phyloP scores from a whole-genome alignment of 1,284 basidiomycete genomes.

The Ceratobasidium papillatum region DNA sequence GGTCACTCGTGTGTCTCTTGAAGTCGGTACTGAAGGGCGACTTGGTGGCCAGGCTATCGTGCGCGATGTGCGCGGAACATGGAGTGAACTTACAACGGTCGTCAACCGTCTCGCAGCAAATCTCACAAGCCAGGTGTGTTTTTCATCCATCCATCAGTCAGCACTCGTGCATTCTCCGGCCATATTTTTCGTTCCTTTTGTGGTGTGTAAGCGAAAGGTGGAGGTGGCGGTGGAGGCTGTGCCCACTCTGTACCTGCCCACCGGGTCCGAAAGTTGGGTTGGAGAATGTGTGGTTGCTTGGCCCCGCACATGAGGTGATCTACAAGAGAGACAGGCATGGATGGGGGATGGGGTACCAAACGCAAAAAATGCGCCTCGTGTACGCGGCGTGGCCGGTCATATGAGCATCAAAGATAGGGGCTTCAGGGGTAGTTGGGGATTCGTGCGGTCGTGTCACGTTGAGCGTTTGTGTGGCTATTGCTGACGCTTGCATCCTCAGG shows the following conservation, averaged over 20 bases:
- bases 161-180: background rate
- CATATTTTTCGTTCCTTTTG: constrained; percentile 1
- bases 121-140: constrained; percentile 78
- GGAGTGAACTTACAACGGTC: constrained; percentile 88
- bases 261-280: background rate
- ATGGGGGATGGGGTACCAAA: background rate
- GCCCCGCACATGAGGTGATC: background rate
- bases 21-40: constrained; percentile 94
- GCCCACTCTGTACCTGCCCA: background rate
- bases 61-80: constrained; percentile 91
- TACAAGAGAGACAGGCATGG: background rate
- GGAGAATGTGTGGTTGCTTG: background rate
- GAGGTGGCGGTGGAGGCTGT: constrained; percentile 16
- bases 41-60: constrained; percentile 93
- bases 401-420: background rate
- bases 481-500: constrained; percentile 49
- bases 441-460: background rate
- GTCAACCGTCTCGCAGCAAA: constrained; percentile 95
- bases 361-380: background rate
- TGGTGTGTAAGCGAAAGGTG: background rate
- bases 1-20: constrained; percentile 86
- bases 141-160: background rate
- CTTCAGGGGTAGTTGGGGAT: constrained; percentile 6
- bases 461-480: background rate
- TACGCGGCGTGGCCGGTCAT: constrained; percentile 17